Evolutionary conservation across 176 grass and related monocot genomes (phyloP).

Genomic region (Lolium multiflorum): DNA sequence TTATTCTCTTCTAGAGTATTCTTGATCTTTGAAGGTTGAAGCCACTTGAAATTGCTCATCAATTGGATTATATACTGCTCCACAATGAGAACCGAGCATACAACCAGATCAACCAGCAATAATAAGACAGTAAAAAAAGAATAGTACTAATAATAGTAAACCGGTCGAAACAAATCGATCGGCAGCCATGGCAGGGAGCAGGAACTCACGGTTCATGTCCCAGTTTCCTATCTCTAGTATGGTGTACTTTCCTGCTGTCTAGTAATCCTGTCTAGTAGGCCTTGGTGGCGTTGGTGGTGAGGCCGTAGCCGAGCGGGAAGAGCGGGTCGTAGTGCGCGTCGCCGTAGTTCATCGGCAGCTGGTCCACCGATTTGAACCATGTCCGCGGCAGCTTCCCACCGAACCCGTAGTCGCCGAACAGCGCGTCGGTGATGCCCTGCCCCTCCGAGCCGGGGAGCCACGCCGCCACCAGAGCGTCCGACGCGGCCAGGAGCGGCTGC

Average conservation of each 20-base stretch:
- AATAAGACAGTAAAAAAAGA: not conserved
- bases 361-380: slow-evolving; percentile 95
- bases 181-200: slow-evolving; percentile 3
- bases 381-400: slow-evolving; percentile 81
- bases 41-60: not conserved
- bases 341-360: slow-evolving; percentile 94
- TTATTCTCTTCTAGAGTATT: too few species aligned
- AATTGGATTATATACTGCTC: slow-evolving; percentile 13
- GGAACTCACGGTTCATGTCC: slow-evolving; percentile 13
- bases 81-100: not conserved
- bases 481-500: slow-evolving; percentile 58
- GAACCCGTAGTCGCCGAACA: slow-evolving; percentile 95
- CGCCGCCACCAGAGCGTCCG: slow-evolving; percentile 76
- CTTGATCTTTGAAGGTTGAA: too few species aligned
- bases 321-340: slow-evolving; percentile 83
- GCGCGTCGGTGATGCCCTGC: slow-evolving; percentile 81
- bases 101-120: slow-evolving; percentile 5
- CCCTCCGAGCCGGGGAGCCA: slow-evolving; percentile 92
- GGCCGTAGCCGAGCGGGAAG: slow-evolving; percentile 77
- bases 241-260: not conserved
- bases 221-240: not conserved
- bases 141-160: too few species aligned
- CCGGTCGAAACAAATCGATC: not conserved
- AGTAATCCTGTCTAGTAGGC: slow-evolving; percentile 2
- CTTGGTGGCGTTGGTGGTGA: slow-evolving; percentile 60